Conservation (phyloP, 2,329 filamentous ascomycete species). For the Mollisiaceae sp. region DNA sequence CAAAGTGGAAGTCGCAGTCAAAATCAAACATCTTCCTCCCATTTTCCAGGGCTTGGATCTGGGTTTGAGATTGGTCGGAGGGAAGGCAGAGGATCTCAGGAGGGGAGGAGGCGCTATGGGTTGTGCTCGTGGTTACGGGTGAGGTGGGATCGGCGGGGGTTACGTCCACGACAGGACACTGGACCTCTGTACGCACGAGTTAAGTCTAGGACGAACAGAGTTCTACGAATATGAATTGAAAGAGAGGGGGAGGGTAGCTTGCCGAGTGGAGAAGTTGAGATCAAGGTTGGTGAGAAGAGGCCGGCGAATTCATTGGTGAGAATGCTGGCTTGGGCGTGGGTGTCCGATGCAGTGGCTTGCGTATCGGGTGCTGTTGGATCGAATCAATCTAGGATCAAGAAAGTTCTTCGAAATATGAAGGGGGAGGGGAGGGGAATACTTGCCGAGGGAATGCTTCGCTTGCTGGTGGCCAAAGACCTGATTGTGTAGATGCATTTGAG, state of each 20-base stretch:
- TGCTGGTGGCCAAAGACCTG: not conserved
- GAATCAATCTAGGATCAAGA: constrained; percentile 65
- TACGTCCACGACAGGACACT: not conserved
- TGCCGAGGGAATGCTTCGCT: constrained; percentile 64
- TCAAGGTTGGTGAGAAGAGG: constrained; percentile 14
- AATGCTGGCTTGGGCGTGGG: not conserved
- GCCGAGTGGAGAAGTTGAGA: constrained; percentile 17
- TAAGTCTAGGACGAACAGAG: constrained; percentile 27
- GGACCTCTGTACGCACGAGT: constrained; percentile 19
- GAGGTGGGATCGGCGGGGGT: not conserved
- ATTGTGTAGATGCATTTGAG: not conserved
- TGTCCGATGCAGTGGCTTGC: not conserved
- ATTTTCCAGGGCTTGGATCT: not conserved
- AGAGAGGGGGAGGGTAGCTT: constrained; percentile 18
- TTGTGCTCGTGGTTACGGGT: constrained; percentile 1
- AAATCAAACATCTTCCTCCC: constrained; percentile 18
- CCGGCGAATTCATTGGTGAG: not conserved
- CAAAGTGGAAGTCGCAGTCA: constrained; percentile 18
- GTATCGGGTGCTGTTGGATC: constrained; percentile 42
- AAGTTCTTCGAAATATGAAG: constrained; percentile 54
- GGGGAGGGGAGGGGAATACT: constrained; percentile 59
- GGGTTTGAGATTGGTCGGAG: not conserved
- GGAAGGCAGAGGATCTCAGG: not conserved
- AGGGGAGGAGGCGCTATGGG: constrained; percentile 18
- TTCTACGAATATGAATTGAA: constrained; percentile 6